Conservation (phyloP, 179 eudicot species). For the Gypsophila paniculata region DNA sequence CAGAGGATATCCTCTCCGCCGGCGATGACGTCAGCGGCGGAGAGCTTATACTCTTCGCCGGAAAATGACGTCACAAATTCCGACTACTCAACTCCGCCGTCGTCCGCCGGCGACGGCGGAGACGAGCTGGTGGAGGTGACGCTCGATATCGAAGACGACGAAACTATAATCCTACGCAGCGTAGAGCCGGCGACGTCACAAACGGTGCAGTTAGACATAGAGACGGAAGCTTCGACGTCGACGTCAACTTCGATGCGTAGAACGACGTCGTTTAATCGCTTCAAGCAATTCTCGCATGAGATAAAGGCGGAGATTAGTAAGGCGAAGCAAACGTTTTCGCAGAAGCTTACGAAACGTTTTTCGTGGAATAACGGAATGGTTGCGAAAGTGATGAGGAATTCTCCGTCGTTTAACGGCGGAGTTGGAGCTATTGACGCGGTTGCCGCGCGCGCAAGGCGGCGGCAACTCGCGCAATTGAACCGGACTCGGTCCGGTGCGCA, state of each 20-base stretch:
- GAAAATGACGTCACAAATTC: conserved; percentile 27
- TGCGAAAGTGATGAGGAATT: conserved; percentile 34
- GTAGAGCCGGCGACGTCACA: conserved; percentile 56
- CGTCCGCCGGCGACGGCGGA: conserved; percentile 6
- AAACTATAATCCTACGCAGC: conserved; percentile 74
- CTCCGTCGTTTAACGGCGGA: conserved; percentile 32
- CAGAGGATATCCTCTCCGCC: neutral
- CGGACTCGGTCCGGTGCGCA: conserved; percentile 89
- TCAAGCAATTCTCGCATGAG: conserved; percentile 77
- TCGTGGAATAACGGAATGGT: conserved; percentile 60
- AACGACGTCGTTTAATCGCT: conserved; percentile 47
- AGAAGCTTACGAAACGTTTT: conserved; percentile 59
- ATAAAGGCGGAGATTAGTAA: conserved; percentile 45
- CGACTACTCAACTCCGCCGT: conserved; percentile 17
- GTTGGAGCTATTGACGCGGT: conserved; percentile 59
- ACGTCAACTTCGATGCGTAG: conserved; percentile 50
- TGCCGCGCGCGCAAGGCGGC: conserved; percentile 72
- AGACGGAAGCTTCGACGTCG: conserved; percentile 11
- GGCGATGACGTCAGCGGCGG: neutral
- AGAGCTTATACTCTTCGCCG: conserved; percentile 54
- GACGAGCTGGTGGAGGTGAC: conserved; percentile 93
- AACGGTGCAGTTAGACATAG: neutral
- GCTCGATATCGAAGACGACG: conserved; percentile 84
- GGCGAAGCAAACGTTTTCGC: conserved; percentile 69
- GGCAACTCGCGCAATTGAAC: conserved; percentile 76